Percentiles rank a stretch among this genome's conserved stretches.
These are phyloP conservation scores for Candida patagonica DNA, from an alignment of 805 yeast species.

Conservation along the genomic window DNA sequence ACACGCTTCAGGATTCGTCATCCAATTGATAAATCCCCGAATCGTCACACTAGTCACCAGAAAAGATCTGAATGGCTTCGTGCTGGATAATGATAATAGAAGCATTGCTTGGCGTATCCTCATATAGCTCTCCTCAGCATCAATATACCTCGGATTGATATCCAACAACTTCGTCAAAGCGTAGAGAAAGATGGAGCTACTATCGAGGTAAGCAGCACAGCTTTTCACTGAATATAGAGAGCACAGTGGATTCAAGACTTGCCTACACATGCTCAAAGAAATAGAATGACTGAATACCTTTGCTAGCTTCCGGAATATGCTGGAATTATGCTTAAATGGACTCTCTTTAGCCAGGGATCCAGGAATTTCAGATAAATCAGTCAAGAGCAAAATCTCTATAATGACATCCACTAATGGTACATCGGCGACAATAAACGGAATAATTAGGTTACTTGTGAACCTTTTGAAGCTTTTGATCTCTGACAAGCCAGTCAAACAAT, in stretches of 20 bases:
- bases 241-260: neutral
- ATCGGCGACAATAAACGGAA: too few species aligned
- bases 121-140: neutral
- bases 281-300: too few species aligned
- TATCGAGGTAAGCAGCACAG: neutral
- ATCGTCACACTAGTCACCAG: neutral
- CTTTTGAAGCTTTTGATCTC: too few species aligned
- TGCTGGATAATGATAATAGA: neutral
- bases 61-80: neutral
- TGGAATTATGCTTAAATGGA: too few species aligned
- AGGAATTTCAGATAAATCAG: neutral
- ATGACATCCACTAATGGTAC: neutral
- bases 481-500: too few species aligned
- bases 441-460: too few species aligned
- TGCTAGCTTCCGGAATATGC: too few species aligned
- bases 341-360: too few species aligned
- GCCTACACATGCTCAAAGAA: too few species aligned
- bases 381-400: neutral
- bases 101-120: constrained; percentile 1
- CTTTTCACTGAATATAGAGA: neutral
- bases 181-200: neutral
- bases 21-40: neutral
- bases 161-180: neutral
- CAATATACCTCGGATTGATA: neutral
- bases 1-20: neutral